Evolutionary conservation across 2,329 filamentous ascomycete species (phyloP).

Genomic region (Fusarium albosuccineum): DNA sequence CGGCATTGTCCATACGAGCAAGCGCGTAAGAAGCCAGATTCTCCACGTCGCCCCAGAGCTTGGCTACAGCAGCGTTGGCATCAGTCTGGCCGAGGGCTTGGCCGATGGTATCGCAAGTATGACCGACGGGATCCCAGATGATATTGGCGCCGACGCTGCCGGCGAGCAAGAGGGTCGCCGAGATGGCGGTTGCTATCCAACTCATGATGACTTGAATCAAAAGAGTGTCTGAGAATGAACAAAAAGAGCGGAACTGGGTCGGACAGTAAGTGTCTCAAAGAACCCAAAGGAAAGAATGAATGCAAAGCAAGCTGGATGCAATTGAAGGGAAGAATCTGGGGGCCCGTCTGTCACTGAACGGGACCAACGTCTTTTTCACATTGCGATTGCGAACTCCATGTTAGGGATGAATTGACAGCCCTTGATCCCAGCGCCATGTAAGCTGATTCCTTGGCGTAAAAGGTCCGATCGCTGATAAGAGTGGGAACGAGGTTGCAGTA

Average conservation of each 20-base stretch:
- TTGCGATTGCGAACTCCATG: no score
- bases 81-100: neutral
- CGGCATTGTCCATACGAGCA: neutral
- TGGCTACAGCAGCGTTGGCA: neutral
- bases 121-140: slow-evolving; percentile 2
- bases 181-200: neutral
- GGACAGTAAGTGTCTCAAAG: neutral
- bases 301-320: no score
- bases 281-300: neutral
- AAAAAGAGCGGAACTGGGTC: neutral
- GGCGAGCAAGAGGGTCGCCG: neutral
- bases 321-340: no score
- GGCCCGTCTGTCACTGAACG: no score
- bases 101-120: neutral
- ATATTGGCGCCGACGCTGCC: slow-evolving; percentile 1
- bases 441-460: no score
- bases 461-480: no score
- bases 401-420: no score
- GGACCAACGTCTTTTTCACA: no score
- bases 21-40: neutral
- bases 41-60: slow-evolving; percentile 3
- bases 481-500: no score
- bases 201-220: neutral
- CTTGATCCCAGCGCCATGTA: no score
- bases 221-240: neutral